Base-by-base conservation (phyloP, 2,329 filamentous ascomycete species). In the Grosmannia serpens region DNA sequence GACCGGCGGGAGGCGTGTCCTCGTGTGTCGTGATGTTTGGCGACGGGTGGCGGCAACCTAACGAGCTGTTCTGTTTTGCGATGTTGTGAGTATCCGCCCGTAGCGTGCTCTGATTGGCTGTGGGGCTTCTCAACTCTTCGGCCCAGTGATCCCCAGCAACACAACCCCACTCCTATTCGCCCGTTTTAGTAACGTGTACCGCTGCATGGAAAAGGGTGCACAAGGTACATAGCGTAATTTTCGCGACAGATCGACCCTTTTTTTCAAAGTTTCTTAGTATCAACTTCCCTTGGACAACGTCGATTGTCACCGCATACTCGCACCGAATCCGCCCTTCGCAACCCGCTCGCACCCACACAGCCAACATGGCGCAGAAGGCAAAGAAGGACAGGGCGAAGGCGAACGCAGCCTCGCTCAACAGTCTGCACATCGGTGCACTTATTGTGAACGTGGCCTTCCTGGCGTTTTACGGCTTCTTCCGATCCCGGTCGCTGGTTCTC, bases 401-500 rank as follows among this genome's bases (percentile, higher is more conserved):
- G 73, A 97, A 97, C 72, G 77, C 82, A 53, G 77, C 83, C 38
- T 79, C 87, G 50, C 84, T 99, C 53, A 88, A 87, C 69, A 89
- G 85, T 68, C 89, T 94, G 29, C 92, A 96, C 71, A 76, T 89
- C 58, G 87, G 88, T 62, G 86, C 89, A 52, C 76, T 89, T 61
- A 68, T 75, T 64, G 75, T 95, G 68, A 91, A 97, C 70, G 67
- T 71, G 59, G 68, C 90, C 68, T 96, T 92, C 76, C 77, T 95
- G 60, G 68, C 90, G 56, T 80, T 87, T 61, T 84, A 88, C 70
- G 78, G 87, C 66, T 74, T 88, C 70, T 80, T 86, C 67, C 77
- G 78, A 61, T 77, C 81, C 38, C 86, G 85, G 61, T 85, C 83
- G 15, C 74, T 86, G 27, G 72, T 85, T 56, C 76, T 83, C 61